Conservation (phyloP, 2,329 filamentous ascomycete genomes). For the Stemphylium beticola region DNA sequence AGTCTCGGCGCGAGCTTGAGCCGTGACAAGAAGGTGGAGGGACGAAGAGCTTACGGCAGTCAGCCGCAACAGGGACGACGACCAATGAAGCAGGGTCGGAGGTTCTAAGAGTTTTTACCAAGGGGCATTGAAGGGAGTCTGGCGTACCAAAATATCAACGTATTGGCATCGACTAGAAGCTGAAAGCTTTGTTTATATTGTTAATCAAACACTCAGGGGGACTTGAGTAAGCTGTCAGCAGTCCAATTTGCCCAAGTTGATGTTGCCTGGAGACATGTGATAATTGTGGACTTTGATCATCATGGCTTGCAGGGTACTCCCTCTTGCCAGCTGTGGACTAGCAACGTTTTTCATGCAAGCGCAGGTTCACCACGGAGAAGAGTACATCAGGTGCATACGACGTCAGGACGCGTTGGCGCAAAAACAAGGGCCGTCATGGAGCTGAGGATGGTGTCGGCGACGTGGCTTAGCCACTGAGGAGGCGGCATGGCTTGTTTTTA, state of each 20-base stretch:
- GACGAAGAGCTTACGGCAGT: conserved; percentile 75
- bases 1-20: conserved; percentile 77
- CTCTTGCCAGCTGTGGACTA: background rate
- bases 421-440: background rate
- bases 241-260: background rate
- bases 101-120: conserved; percentile 17
- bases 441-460: background rate
- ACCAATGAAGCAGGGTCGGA: conserved; percentile 56
- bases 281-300: background rate
- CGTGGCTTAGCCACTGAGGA: conserved; percentile 9
- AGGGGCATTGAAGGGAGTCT: conserved; percentile 15
- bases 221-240: background rate
- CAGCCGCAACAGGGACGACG: conserved; percentile 69
- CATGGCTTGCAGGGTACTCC: no score
- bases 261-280: background rate
- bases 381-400: no score
- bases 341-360: background rate
- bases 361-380: background rate
- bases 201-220: background rate
- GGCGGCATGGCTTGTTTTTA: background rate
- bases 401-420: background rate
- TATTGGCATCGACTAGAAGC: background rate
- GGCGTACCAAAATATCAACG: conserved; percentile 20
- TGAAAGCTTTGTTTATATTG: conserved; percentile 4
- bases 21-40: conserved; percentile 69